Evolutionary conservation across 1,284 basidiomycete species (phyloP), one percentile per base, ranked within the genome.

Genomic region (Amylostereum areolatum): DNA sequence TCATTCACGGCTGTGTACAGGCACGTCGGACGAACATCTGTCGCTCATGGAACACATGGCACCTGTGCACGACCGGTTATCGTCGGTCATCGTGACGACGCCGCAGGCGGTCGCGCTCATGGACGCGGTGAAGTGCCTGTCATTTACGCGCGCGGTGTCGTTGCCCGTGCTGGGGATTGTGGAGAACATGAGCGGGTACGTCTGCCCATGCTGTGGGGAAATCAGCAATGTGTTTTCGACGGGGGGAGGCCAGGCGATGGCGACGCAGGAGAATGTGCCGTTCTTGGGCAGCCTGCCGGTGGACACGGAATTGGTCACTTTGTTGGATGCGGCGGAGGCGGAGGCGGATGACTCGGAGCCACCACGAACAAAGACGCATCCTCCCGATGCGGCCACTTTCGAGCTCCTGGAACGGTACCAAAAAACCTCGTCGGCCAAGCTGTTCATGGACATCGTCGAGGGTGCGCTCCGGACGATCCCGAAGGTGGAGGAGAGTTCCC

Each of bases 121-220:
- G 63, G 97, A 99, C 67, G 93, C 91, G 40, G 83, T 95, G 71
- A 97, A 99, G 69, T 96, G 92, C 55, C 77, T 99, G 50, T 95
- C 94, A 40, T 99, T 99, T 70, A 92, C 95, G 10, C 84, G 86
- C 18, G 83, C 92, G 27, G 89, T 94, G 44, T 75, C 79, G 31
- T 73, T 99, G 7, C 92, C 89, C 4, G 85, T 99, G n/a, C 70
- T 97, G 43, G 97, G 97, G 5, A 68, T 99, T 45, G 86, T 99
- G 54, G 97, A 99, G 66, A 99, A 99, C 70, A 98, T 99, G 97
- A 92, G 92, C 51, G 97, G 97, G 37, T 99, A 97, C 69, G 90
- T 91, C 8, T 99, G 97, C 63, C 96, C 96, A 25, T 94, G 91
- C 62, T 95, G 92, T 60, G 87, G 89, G 27, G 94, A 98, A 66